phyloP scores from a whole-genome alignment of 768 basidiomycete genomes.

The Boletus vinaceobasis region DNA sequence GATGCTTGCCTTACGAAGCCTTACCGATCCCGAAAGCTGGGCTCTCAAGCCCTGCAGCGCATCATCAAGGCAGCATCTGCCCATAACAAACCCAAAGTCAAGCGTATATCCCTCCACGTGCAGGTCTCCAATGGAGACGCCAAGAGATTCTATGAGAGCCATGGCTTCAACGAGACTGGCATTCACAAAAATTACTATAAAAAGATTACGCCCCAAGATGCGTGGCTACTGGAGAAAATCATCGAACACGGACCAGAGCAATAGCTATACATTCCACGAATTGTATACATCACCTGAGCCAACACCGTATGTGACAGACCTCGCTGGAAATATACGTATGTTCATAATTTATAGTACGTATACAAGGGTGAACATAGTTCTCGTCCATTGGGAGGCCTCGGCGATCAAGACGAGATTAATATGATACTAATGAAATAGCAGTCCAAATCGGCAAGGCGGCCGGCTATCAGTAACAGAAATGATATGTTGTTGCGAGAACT shows the following conservation, averaged over 20 bases:
- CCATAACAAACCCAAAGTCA: conserved; percentile 59
- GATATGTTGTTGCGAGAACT: conserved; percentile 11
- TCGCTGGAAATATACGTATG: conserved; percentile 16
- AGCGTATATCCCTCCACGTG: conserved; percentile 78
- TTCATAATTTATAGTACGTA: conserved; percentile 31
- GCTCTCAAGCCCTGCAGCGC: conserved; percentile 66
- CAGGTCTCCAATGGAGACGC: conserved; percentile 78
- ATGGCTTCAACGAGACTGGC: conserved; percentile 71
- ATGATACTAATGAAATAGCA: conserved; percentile 22
- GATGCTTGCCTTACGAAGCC: conserved; percentile 48
- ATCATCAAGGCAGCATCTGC: conserved; percentile 61
- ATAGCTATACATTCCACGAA: conserved; percentile 23
- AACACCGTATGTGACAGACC: conserved; percentile 15
- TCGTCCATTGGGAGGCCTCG: conserved; percentile 11
- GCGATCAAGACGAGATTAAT: conserved; percentile 24
- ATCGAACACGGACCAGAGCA: conserved; percentile 32
- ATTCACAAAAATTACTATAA: conserved; percentile 81
- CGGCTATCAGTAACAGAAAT: conserved; percentile 20
- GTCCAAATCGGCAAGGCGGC: conserved; percentile 16
- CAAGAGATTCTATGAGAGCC: conserved; percentile 77
- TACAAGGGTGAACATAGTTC: conserved; percentile 24
- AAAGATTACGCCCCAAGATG: conserved; percentile 79
- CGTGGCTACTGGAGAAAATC: conserved; percentile 79
- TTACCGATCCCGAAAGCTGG: conserved; percentile 77
- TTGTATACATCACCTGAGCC: conserved; percentile 23